Evolutionary conservation across 2,329 filamentous ascomycete species (phyloP), one percentile per base, ranked within the genome.

Genomic region (Fusarium decemcellulare): DNA sequence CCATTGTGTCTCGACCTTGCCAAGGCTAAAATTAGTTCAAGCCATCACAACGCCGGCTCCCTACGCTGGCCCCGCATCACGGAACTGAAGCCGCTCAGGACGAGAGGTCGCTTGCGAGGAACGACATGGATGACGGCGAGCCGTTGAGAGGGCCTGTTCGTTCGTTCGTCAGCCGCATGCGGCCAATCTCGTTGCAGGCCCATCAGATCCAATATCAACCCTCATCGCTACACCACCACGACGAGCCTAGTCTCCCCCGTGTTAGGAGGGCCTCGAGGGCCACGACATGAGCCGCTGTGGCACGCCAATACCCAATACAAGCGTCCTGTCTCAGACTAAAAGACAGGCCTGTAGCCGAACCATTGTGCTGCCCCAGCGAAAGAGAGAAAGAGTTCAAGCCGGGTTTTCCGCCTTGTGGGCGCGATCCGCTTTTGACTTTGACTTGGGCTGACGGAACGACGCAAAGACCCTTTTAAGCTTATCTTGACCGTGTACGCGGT

Each of bases 381-480:
- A 23, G 23, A 23, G 23, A 23, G 23, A 23, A 23, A 69, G 44
- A 46, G 34, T 55, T 36, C 37, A 53, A 57, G 18, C 32, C 42
- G 61, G 30, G 46, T 47, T 44, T 57, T 46, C 39, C 48, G 44
- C 42, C 36, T 36, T 37, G 55, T 32, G 30, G 58, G 43, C 34
- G 39, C n/a, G 50, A 51, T 30, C 30, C 46, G 52, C 47, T 42
- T 23, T 59, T 68, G 65, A 63, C 65, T 68, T 51, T 69, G 61
- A 61, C 61, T 68, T 61, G 40, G 48, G 46, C 29, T 59, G 39
- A 59, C 54, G 53, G 59, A 44, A 52, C 40, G 61, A 56, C 42
- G 48, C 44, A 46, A 67, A 51, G 47, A 48, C 51, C 27, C 55
- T 71, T 23, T 75, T 75, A 74, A 75, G 70, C 72, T 74, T 74